Percentiles rank a stretch among this genome's conserved stretches.
Conservation (phyloP, 331 rosid species). For the Stylosanthes scabra region DNA sequence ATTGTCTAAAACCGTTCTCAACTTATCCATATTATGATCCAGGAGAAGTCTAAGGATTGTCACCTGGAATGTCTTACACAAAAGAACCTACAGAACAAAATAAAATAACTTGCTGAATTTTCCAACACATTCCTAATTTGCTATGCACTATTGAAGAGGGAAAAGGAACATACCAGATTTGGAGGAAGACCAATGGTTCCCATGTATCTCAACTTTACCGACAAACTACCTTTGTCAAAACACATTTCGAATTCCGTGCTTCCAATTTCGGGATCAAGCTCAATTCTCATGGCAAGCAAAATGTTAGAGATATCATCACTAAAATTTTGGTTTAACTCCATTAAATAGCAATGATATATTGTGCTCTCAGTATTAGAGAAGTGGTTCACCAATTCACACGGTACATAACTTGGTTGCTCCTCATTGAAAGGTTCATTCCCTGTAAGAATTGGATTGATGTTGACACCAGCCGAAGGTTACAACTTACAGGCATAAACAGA, state of each 20-base stretch:
- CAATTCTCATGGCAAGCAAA: slow-evolving; percentile 58
- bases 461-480: slow-evolving; percentile 11
- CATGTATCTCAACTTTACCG: slow-evolving; percentile 50
- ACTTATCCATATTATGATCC: slow-evolving; percentile 40
- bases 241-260: slow-evolving; percentile 51
- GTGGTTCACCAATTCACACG: slow-evolving; percentile 61
- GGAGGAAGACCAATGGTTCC: slow-evolving; percentile 58
- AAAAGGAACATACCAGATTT: slow-evolving; percentile 55
- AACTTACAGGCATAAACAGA: slow-evolving; percentile 13
- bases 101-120: slow-evolving; percentile 14
- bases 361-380: slow-evolving; percentile 31
- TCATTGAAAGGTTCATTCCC: slow-evolving; percentile 59
- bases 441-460: slow-evolving; percentile 43
- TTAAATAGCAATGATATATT: slow-evolving; percentile 67
- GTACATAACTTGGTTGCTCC: slow-evolving; percentile 66
- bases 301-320: slow-evolving; percentile 60
- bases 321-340: slow-evolving; percentile 63
- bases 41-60: slow-evolving; percentile 55
- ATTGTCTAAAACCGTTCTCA: slow-evolving; percentile 39
- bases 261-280: slow-evolving; percentile 63
- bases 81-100: slow-evolving; percentile 56
- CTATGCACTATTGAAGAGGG: slow-evolving; percentile 17
- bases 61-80: slow-evolving; percentile 72
- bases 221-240: slow-evolving; percentile 60
- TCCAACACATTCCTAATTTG: slow-evolving; percentile 6